phyloP scores from a whole-genome alignment of 2,329 filamentous ascomycete species.

The Hypomyces rosellus region DNA sequence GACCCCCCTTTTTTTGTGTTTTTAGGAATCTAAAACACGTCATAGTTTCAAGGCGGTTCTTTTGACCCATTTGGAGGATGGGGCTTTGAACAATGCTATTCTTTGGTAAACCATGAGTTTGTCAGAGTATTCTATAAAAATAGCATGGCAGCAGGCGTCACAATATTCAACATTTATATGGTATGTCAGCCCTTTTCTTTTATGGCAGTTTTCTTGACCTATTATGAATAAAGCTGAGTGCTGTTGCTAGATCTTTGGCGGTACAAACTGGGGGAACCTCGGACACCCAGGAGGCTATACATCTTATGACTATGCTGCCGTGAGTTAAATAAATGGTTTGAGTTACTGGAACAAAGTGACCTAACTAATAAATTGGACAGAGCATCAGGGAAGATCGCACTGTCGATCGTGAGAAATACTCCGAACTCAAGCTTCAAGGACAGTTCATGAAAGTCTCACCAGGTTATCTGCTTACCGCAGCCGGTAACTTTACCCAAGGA shows the following conservation, averaged over 20 bases:
- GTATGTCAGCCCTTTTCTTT: slow-evolving; percentile 27
- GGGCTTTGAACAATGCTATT: slow-evolving; percentile 61
- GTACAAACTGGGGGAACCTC: slow-evolving; percentile 79
- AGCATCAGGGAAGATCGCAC: slow-evolving; percentile 62
- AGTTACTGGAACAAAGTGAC: no score
- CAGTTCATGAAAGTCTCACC: slow-evolving; percentile 70
- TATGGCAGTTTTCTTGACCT: not conserved
- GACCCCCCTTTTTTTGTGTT: slow-evolving; percentile 5
- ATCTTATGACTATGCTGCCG: slow-evolving; percentile 48
- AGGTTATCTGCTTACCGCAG: slow-evolving; percentile 56
- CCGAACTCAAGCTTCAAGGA: slow-evolving; percentile 68
- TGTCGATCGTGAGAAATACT: slow-evolving; percentile 68
- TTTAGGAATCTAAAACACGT: not conserved
- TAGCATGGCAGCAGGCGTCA: slow-evolving; percentile 57
- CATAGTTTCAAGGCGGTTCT: slow-evolving; percentile 60
- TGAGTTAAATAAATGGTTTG: slow-evolving; percentile 15
- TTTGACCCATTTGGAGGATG: slow-evolving; percentile 71
- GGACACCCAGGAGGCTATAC: slow-evolving; percentile 62
- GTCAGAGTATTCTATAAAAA: slow-evolving; percentile 78
- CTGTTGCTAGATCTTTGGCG: slow-evolving; percentile 53
- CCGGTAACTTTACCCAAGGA: slow-evolving; percentile 43
- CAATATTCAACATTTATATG: slow-evolving; percentile 72
- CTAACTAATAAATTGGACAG: slow-evolving; percentile 1
- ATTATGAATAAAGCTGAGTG: not conserved
- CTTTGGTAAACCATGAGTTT: slow-evolving; percentile 65